Evolutionary conservation across 2,329 filamentous ascomycete species (phyloP), one percentile per base, ranked within the genome.

Genomic region (Fusarium sp.): DNA sequence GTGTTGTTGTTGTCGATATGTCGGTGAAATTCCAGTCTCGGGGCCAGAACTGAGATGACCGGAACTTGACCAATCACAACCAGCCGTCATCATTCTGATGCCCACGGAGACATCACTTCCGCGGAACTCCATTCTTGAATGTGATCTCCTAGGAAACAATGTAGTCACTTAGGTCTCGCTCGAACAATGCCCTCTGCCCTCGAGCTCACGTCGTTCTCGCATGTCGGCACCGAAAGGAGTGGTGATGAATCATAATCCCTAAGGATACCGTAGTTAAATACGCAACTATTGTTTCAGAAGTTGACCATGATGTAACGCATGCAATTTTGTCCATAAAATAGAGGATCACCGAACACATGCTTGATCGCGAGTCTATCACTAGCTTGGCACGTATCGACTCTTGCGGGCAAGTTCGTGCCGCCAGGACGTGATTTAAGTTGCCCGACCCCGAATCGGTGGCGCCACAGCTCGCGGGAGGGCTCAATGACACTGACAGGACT

Each of bases 11-110:
- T n/a, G 22, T 38, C 22, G 60, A 54, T 65, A 50, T 63, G 50
- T 66, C 10, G 33, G 64, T 68, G 59, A 58, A 71, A 76, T 74
- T 66, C 58, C 57, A 68, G 60, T 66, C 50, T 17, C 62, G 54
- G 57, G 66, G 70, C 74, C 60, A 77, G 65, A 77, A 68, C 71
- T 47, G 25, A 40, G 43, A 60, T 15, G 47, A 59, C 61, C 35
- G 14, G 22, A 54, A 22, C 20, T n/a, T 33, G 35, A 17, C 57
- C 63, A 62, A 63, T 37, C 40, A 61, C 25, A 35, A 40, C 47
- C 27, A 50, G 30, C 15, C 5, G 10, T 20, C 35, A 54, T 52
- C 10, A 6, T n/a, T 14, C n/a, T 63, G 10, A 32, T 50, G 27
- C 27, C 12, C 40, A 50, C 32, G 45, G 50, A 67, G 63, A 12